Conservation (phyloP, 73 alveolate genomes). For the Paraurostyla sp. region DNA sequence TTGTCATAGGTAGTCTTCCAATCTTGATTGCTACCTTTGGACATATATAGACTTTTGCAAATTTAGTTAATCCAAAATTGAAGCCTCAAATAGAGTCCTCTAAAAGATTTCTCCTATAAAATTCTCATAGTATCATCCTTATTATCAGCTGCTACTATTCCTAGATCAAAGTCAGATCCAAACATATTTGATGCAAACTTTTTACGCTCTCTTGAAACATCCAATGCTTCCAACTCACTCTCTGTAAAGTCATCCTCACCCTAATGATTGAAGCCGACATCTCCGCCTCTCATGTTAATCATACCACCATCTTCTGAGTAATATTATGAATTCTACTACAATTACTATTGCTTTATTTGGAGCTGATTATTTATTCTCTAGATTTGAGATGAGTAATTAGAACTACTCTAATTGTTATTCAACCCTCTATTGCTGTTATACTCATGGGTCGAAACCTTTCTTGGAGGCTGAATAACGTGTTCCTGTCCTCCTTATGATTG, state of each 20-base stretch:
- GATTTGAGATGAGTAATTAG: conserved; percentile 8
- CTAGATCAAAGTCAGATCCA: conserved; percentile 75
- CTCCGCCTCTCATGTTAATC: conserved; percentile 25
- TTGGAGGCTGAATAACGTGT: no score
- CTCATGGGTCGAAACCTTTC: conserved; percentile 32
- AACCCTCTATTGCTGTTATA: neutral
- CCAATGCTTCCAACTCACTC: conserved; percentile 60
- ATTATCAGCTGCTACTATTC: conserved; percentile 22
- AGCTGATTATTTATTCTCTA: neutral
- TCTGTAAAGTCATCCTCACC: conserved; percentile 37
- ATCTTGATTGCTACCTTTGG: conserved; percentile 5
- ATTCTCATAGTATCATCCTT: conserved; percentile 67
- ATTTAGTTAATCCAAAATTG: conserved; percentile 85
- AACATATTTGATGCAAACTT: conserved; percentile 71
- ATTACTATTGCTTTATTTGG: no score
- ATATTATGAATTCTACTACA: neutral
- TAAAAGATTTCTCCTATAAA: conserved; percentile 73
- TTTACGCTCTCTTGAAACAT: conserved; percentile 60
- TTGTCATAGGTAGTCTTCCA: conserved; percentile 1
- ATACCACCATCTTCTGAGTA: conserved; percentile 26
- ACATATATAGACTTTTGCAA: conserved; percentile 66
- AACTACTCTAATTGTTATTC: neutral
- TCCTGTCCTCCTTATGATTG: neutral
- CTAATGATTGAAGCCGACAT: neutral
- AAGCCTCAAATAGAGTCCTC: conserved; percentile 77